Percentiles rank a stretch among this genome's conserved stretches.
Evolutionary conservation across 768 basidiomycete genomes (phyloP).

Genomic region (Kwoniella newhampshirensis): DNA sequence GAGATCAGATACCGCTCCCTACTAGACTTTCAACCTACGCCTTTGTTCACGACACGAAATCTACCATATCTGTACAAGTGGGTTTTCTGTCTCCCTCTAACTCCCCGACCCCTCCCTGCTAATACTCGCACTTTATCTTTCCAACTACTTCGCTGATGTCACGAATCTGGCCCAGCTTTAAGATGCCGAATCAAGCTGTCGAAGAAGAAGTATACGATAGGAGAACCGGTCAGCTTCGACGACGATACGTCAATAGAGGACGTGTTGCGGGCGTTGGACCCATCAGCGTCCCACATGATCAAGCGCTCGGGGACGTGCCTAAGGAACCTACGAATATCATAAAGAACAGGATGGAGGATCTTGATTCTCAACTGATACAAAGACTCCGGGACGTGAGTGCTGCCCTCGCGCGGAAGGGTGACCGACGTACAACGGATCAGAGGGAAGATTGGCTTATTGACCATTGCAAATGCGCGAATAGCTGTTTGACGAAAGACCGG

Average conservation of each 20-base stretch:
- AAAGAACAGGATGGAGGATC: conserved; percentile 63
- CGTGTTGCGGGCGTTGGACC: conserved; percentile 16
- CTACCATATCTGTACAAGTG: conserved; percentile 57
- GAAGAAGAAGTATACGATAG: conserved; percentile 30
- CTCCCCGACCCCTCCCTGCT: no score
- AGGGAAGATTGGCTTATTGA: background rate
- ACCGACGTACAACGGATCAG: no score
- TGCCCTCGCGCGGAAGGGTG: no score
- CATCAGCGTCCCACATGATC: conserved; percentile 24
- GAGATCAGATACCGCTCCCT: conserved; percentile 52
- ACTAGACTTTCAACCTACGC: conserved; percentile 78
- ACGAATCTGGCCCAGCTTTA: conserved; percentile 43
- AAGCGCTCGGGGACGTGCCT: conserved; percentile 30
- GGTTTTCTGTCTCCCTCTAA: conserved; percentile 4
- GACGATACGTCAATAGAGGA: conserved; percentile 33
- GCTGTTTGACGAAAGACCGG: conserved; percentile 71
- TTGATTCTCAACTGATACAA: conserved; percentile 59
- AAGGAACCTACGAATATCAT: conserved; percentile 59
- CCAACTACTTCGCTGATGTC: conserved; percentile 27
- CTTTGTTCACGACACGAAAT: conserved; percentile 71
- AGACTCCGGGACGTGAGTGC: conserved; percentile 34
- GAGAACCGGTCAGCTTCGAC: conserved; percentile 26
- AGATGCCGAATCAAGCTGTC: conserved; percentile 20
- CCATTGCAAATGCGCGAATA: conserved; percentile 42
- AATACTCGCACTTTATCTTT: conserved; percentile 8